Conservation (phyloP, 495 filamentous ascomycete species). For the Parathielavia hyrcaniae region DNA sequence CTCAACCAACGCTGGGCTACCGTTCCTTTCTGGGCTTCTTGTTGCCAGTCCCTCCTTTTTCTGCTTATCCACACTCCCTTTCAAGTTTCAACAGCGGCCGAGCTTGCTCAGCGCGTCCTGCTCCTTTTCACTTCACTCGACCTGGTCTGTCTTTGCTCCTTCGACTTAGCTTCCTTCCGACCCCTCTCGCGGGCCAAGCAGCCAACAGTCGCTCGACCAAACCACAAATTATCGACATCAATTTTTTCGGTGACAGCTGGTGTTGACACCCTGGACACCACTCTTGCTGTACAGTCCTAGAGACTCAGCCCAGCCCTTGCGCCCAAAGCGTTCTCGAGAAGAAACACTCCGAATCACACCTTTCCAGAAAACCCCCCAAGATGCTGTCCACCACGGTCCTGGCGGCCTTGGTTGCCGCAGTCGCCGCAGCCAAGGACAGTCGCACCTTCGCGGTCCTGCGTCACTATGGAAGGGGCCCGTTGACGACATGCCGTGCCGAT, state of each 20-base stretch:
- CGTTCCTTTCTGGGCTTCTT: slow-evolving; percentile 11
- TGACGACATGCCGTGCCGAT: slow-evolving; percentile 56
- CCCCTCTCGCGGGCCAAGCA: background rate
- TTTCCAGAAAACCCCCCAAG: background rate
- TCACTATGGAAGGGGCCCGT: slow-evolving; percentile 40
- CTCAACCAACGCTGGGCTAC: slow-evolving; percentile 6
- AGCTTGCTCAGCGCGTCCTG: slow-evolving; percentile 16
- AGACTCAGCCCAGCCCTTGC: slow-evolving; percentile 12
- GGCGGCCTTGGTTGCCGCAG: slow-evolving; percentile 25
- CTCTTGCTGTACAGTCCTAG: slow-evolving; percentile 22
- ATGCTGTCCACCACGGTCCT: slow-evolving; percentile 25
- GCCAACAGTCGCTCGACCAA: slow-evolving; percentile 6
- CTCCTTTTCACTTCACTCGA: slow-evolving; percentile 12
- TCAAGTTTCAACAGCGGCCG: slow-evolving; percentile 10
- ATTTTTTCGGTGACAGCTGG: slow-evolving; percentile 17
- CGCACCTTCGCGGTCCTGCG: slow-evolving; percentile 44
- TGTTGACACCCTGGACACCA: slow-evolving; percentile 10
- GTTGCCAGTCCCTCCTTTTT: slow-evolving; percentile 18
- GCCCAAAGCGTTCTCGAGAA: slow-evolving; percentile 1
- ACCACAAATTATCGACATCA: background rate
- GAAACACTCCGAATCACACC: background rate
- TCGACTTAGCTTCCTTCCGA: slow-evolving; percentile 6
- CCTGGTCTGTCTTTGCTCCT: slow-evolving; percentile 1
- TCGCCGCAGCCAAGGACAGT: slow-evolving; percentile 29
- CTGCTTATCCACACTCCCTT: slow-evolving; percentile 8